These are phyloP conservation scores for Colletotrichum orbiculare DNA, from an alignment of 2,329 filamentous ascomycete genomes.

Conservation along the genomic window DNA sequence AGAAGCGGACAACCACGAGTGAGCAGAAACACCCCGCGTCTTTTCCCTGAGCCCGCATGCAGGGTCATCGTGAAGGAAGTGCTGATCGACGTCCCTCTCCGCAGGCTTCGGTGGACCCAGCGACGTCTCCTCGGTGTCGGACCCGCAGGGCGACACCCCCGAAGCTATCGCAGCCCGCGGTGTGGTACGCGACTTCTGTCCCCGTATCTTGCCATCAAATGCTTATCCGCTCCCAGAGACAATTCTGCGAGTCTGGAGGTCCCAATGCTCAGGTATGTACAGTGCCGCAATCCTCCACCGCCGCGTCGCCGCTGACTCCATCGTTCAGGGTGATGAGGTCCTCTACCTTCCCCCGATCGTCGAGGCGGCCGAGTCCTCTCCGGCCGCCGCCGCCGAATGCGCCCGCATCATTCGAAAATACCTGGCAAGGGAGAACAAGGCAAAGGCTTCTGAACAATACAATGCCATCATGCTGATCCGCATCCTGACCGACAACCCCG, in stretches of 20 bases:
- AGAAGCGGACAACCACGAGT: constrained; percentile 52
- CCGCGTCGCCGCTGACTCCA: constrained; percentile 11
- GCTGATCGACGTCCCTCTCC: constrained; percentile 31
- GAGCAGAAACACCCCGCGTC: constrained; percentile 7
- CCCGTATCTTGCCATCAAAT: constrained; percentile 22
- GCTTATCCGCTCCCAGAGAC: constrained; percentile 64
- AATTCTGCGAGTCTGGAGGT: constrained; percentile 82
- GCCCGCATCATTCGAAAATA: constrained; percentile 85
- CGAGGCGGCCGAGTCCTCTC: constrained; percentile 93
- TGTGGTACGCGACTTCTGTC: constrained; percentile 64
- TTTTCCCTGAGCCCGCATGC: background rate
- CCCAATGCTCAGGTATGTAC: constrained; percentile 59
- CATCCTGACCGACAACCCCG: constrained; percentile 93
- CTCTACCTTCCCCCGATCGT: constrained; percentile 93
- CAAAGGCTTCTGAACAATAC: constrained; percentile 81
- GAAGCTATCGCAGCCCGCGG: constrained; percentile 73
- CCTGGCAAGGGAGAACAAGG: constrained; percentile 77
- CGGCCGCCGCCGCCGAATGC: constrained; percentile 83
- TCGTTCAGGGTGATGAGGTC: constrained; percentile 81
- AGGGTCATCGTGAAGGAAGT: constrained; percentile 15
- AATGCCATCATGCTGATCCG: constrained; percentile 96
- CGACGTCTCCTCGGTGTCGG: constrained; percentile 33
- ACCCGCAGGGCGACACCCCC: constrained; percentile 65
- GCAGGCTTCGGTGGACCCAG: constrained; percentile 37
- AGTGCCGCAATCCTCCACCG: background rate